Conservation (phyloP, 768 basidiomycete genomes). For the Coprinopsis strossmayeri region DNA sequence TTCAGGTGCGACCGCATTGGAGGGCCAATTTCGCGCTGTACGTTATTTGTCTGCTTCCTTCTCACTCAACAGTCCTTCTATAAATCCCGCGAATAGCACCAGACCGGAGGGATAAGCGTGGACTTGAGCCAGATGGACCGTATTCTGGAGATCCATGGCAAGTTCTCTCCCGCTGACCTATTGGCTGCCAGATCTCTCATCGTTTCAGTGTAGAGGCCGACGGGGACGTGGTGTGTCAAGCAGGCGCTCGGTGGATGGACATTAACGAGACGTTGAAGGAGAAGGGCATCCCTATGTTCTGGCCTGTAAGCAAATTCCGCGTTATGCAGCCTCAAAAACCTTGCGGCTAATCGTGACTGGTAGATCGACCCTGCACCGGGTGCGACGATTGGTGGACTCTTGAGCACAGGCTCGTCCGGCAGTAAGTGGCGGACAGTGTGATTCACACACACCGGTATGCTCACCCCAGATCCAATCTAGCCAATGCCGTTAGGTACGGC, state of each 20-base stretch:
- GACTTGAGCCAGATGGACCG: conserved; percentile 77
- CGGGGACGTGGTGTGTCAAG: conserved; percentile 68
- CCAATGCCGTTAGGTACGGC: conserved; percentile 81
- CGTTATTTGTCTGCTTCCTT: conserved; percentile 15
- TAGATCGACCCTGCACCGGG: conserved; percentile 74
- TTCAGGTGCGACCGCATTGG: conserved; percentile 76
- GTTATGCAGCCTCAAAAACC: not conserved
- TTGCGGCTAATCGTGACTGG: not conserved
- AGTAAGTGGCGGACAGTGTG: conserved; percentile 34
- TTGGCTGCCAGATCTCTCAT: not conserved
- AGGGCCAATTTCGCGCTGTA: conserved; percentile 69
- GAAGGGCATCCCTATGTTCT: conserved; percentile 77
- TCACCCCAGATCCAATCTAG: conserved; percentile 21
- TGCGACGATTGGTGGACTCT: conserved; percentile 83
- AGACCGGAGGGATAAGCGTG: conserved; percentile 66
- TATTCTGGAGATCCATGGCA: conserved; percentile 70
- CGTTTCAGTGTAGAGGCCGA: conserved; percentile 44
- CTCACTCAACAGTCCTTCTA: not conserved
- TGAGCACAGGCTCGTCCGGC: conserved; percentile 82
- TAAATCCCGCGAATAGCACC: conserved; percentile 26
- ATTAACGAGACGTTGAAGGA: conserved; percentile 62
- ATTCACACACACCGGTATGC: not conserved
- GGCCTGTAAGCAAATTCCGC: conserved; percentile 57
- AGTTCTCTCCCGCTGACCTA: conserved; percentile 10
- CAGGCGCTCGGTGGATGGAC: conserved; percentile 66